A percentile compares a stretch with the other conserved stretches of the same genome.
Conservation (phyloP, 176 grass and related monocot genomes). For the Oropetium thomaeum region DNA sequence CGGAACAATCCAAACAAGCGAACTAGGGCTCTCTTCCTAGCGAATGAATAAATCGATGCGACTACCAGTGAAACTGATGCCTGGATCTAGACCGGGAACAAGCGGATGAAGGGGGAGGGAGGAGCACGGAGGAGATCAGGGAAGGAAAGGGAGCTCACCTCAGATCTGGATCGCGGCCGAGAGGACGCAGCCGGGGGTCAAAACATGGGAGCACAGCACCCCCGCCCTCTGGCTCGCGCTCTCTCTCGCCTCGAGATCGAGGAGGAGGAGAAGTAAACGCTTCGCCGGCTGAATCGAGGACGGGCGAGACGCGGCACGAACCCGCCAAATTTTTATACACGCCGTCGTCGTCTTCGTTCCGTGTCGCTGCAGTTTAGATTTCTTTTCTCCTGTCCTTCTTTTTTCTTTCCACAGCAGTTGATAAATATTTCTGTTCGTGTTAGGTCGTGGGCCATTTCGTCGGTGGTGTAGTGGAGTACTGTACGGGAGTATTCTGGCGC, state of each 20-base stretch:
- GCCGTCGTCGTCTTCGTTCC: background rate
- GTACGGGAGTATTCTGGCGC: background rate
- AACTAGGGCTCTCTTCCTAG: background rate
- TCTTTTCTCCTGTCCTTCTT: background rate
- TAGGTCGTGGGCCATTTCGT: conserved; percentile 10
- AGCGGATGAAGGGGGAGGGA: background rate
- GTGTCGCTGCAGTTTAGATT: background rate
- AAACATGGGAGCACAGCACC: conserved; percentile 29
- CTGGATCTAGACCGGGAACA: background rate
- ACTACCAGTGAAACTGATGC: background rate
- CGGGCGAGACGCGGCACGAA: conserved; percentile 29
- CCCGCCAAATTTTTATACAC: conserved; percentile 39
- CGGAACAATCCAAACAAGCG: background rate
- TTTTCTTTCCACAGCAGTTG: background rate
- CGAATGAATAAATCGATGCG: background rate
- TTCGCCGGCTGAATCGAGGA: conserved; percentile 26
- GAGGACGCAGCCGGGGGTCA: conserved; percentile 37
- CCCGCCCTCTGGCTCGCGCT: no score
- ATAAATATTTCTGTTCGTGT: background rate
- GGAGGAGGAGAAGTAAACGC: conserved; percentile 37
- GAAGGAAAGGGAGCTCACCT: conserved; percentile 21
- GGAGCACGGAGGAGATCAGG: background rate
- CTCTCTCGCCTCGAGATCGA: conserved; percentile 34
- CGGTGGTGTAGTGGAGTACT: background rate
- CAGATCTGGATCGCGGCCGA: conserved; percentile 36